Base-by-base conservation (phyloP, 2,329 filamentous ascomycete genomes). In the Purpureocillium lavendulum region DNA sequence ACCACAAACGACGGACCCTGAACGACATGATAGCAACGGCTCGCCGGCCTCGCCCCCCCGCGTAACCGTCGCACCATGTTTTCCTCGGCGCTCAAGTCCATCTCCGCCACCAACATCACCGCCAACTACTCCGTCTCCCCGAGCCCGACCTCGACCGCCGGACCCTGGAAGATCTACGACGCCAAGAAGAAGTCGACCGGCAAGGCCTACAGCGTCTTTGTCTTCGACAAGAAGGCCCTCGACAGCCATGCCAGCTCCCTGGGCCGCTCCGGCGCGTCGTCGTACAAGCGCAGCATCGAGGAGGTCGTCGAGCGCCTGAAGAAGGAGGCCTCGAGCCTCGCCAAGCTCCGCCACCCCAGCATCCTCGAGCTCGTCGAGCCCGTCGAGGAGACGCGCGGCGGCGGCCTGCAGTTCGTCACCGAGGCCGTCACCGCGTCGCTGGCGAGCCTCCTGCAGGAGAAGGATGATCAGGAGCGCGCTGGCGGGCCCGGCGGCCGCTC, bases 121-220 rank as follows among this genome's bases (percentile, higher is more conserved):
- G 81, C 84, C 57, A 94, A 95, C 66, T 98, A 98, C 65, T 79
- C 84, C 50, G 72, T 97, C 49, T 82, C 87, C 16, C 73, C 81
- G 18, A 79, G 77, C 43, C 77, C 84, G 10, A 82, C 79, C n/a
- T 84, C 87, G 38, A 79, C 79, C 38, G 86, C 89, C 13, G 92
- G 92, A 14, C 87, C 89, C 42, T 98, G 92, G 92, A 94, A 88
- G 68, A 92, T 98, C 55, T 90, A 90, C 72, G 89, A 96, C 66
- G 89, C 86, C 43, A 97, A 94, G 70, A 94, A 94, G 67, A 97
- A 96, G 66, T 87, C 84, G 24, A 95, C 88, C 0, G 87, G 86
- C 49, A 94, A 92, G 60, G 63, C 82, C 7, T 92, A 83, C 40
- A 96, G 89, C 13, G 81, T 97, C 49, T 98, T 97, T 55, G 81